A percentile compares a stretch with the other conserved stretches of the same genome.
Conservation (phyloP, 2,329 filamentous ascomycete genomes). For the Fusarium chlamydosporum region DNA sequence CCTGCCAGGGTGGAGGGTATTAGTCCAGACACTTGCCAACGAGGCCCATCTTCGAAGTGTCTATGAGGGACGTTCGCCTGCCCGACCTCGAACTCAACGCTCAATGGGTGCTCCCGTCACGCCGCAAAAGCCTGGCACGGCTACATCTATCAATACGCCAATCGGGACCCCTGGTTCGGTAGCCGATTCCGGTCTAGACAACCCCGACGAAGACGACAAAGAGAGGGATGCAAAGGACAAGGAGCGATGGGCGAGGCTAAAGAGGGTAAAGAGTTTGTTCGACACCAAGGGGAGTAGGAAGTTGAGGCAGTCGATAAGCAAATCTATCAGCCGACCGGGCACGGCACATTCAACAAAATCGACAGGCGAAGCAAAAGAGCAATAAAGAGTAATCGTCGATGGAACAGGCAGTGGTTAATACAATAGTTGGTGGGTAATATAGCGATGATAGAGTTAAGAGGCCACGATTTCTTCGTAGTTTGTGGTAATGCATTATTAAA, state of each 20-base stretch:
- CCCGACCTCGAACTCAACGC: conserved; percentile 28
- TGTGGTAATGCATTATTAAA: conserved; percentile 15
- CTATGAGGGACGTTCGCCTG: conserved; percentile 52
- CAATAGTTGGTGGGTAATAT: conserved; percentile 13
- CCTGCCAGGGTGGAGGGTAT: conserved; percentile 68
- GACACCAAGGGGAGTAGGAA: conserved; percentile 74
- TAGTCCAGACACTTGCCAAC: conserved; percentile 70
- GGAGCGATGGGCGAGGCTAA: conserved; percentile 79
- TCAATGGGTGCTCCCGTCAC: conserved; percentile 43
- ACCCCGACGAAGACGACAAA: conserved; percentile 59
- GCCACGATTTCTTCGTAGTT: background rate
- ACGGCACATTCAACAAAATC: conserved; percentile 55
- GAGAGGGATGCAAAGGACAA: conserved; percentile 73
- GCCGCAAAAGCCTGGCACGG: conserved; percentile 39
- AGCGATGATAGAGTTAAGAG: background rate
- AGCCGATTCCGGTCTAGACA: conserved; percentile 20
- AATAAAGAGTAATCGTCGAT: background rate
- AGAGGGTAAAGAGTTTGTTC: conserved; percentile 79
- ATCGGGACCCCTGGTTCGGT: conserved; percentile 32
- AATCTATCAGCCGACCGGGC: conserved; percentile 59
- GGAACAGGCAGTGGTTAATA: conserved; percentile 19
- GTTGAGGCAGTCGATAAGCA: conserved; percentile 57
- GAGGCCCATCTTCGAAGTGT: conserved; percentile 66
- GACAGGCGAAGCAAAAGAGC: conserved; percentile 35
- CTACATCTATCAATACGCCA: conserved; percentile 35